phyloP scores from a whole-genome alignment of 2,329 filamentous ascomycete genomes.

The Colletotrichum eleusines region DNA sequence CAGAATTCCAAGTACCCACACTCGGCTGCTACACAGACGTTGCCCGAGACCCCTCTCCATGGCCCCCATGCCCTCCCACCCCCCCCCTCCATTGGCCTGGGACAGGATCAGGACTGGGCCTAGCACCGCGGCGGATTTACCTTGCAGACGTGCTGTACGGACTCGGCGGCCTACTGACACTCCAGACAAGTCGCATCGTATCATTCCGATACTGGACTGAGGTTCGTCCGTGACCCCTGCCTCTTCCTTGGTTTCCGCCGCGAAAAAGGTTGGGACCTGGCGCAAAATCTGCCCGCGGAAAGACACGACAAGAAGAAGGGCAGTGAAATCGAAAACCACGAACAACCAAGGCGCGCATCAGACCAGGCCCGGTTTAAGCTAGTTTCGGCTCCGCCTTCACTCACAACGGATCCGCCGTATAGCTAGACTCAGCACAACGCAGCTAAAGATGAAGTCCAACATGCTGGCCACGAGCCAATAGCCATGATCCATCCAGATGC shows the following conservation, averaged over 20 bases:
- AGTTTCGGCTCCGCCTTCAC: slow-evolving; percentile 29
- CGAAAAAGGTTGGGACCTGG: slow-evolving; percentile 32
- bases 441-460: slow-evolving; percentile 1
- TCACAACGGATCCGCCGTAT: slow-evolving; percentile 7
- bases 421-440: not conserved
- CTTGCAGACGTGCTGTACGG: slow-evolving; percentile 45
- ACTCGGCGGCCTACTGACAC: slow-evolving; percentile 41
- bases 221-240: slow-evolving; percentile 44
- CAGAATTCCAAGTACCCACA: slow-evolving; percentile 43
- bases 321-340: slow-evolving; percentile 1
- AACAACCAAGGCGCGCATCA: slow-evolving; percentile 8
- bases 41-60: slow-evolving; percentile 38
- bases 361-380: slow-evolving; percentile 15
- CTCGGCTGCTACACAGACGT: slow-evolving; percentile 38
- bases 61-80: slow-evolving; percentile 30
- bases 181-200: slow-evolving; percentile 43
- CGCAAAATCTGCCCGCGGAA: slow-evolving; percentile 20
- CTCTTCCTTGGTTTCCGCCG: slow-evolving; percentile 24
- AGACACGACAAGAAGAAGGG: slow-evolving; percentile 26
- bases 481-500: slow-evolving; percentile 25
- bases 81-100: slow-evolving; percentile 20
- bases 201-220: slow-evolving; percentile 42
- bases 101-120: slow-evolving; percentile 41
- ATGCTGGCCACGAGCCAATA: slow-evolving; percentile 30
- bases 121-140: slow-evolving; percentile 46